A percentile compares a stretch with the other conserved stretches of the same genome.
These are phyloP conservation scores for Cutaneotrichosporon sp. DNA, from an alignment of 1,284 basidiomycete genomes.

Conservation along the genomic window DNA sequence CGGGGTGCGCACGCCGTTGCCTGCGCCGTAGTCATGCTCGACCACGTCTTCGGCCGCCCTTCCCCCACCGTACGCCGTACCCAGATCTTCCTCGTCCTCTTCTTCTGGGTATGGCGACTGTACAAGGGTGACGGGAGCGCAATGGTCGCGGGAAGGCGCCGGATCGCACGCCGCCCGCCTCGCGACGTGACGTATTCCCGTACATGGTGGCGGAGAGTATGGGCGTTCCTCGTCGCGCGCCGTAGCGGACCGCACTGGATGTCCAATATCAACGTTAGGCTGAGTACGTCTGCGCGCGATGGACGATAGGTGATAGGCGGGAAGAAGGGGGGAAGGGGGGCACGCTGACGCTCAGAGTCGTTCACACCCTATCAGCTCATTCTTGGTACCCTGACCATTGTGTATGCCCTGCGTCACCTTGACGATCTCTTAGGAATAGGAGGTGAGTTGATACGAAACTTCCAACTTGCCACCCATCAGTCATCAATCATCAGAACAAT, in stretches of 20 bases:
- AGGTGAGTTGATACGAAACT: constrained; percentile 57
- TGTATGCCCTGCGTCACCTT: constrained; percentile 82
- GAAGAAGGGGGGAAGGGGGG: not conserved
- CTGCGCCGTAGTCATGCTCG: constrained; percentile 62
- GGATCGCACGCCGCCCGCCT: not conserved
- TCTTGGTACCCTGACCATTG: constrained; percentile 73
- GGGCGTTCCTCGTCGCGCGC: constrained; percentile 39
- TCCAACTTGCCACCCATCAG: not conserved
- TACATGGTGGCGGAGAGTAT: constrained; percentile 29
- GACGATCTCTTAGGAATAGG: constrained; percentile 83
- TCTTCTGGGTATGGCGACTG: constrained; percentile 86
- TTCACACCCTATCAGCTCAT: constrained; percentile 96
- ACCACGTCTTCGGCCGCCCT: constrained; percentile 75
- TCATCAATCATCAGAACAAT: not conserved
- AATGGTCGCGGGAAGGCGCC: constrained; percentile 2
- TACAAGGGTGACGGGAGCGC: constrained; percentile 66
- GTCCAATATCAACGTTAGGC: constrained; percentile 42
- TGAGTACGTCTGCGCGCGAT: constrained; percentile 33
- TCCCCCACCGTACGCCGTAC: constrained; percentile 71
- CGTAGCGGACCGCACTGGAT: constrained; percentile 40
- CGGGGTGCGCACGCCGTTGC: constrained; percentile 7
- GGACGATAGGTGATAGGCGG: no score
- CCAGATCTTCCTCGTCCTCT: constrained; percentile 77
- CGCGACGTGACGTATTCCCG: not conserved
- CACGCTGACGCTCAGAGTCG: constrained; percentile 55